Conservation (phyloP, 139 green algal genomes). For the Trebouxia sp. region DNA sequence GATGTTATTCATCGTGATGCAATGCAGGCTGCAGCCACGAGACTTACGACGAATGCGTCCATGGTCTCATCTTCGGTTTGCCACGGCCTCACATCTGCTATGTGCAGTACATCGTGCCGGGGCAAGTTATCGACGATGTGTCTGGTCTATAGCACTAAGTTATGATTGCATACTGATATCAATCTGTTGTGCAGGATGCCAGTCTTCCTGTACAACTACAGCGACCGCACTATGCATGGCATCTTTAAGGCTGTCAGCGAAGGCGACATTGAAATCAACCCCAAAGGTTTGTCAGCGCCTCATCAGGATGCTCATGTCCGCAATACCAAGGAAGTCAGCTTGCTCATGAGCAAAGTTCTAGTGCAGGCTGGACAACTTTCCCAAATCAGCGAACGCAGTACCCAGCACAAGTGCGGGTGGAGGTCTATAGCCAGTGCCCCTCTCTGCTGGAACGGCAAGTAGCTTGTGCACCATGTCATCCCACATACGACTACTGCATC, state of each 20-base stretch:
- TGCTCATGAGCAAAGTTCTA: too few relatives aligned
- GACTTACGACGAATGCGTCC: constrained; percentile 47
- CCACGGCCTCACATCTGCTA: constrained; percentile 56
- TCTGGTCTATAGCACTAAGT: background rate
- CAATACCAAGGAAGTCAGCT: too few relatives aligned
- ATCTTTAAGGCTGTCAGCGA: constrained; percentile 50
- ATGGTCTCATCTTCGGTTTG: constrained; percentile 49
- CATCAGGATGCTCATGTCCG: background rate
- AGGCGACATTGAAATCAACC: constrained; percentile 55
- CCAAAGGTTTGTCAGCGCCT: constrained; percentile 24
- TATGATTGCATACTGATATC: background rate
- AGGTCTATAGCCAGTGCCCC: constrained; percentile 41
- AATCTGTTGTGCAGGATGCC: constrained; percentile 45
- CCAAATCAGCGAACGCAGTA: constrained; percentile 39
- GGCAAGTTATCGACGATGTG: constrained; percentile 25
- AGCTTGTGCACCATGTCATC: too few relatives aligned
- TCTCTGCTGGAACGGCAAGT: constrained; percentile 32
- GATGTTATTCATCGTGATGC: background rate
- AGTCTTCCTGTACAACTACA: constrained; percentile 68
- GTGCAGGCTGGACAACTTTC: constrained; percentile 37
- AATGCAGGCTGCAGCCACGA: constrained; percentile 50
- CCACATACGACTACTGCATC: too few relatives aligned
- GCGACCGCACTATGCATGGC: constrained; percentile 50
- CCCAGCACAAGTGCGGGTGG: constrained; percentile 45
- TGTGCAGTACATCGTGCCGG: constrained; percentile 51